phyloP scores from a whole-genome alignment of 257 asterid species.

The Hygrophila difformis region DNA sequence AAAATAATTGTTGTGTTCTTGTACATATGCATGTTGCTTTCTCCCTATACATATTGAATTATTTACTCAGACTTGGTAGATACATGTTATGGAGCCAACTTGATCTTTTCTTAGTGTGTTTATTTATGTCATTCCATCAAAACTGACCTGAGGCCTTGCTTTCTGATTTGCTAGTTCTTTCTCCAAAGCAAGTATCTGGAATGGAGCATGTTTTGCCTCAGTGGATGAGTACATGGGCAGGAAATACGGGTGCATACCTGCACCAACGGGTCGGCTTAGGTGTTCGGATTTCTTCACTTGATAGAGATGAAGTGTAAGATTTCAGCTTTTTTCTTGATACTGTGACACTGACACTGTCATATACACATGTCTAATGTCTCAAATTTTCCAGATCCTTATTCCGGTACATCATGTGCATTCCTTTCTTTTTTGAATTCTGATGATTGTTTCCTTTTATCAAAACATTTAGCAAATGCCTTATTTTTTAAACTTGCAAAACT shows the following conservation, averaged over 20 bases:
- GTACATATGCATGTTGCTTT: too few species aligned
- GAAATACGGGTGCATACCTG: constrained; percentile 27
- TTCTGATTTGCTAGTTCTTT: constrained; percentile 45
- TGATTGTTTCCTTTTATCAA: not conserved
- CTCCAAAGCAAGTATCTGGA: constrained; percentile 68
- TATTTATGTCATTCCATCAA: not conserved
- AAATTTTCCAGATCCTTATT: too few species aligned
- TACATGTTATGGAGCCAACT: too few species aligned
- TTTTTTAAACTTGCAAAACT: too few species aligned
- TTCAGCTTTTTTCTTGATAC: constrained; percentile 8
- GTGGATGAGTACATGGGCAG: constrained; percentile 62
- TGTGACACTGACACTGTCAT: constrained; percentile 4
- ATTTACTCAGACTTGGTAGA: too few species aligned
- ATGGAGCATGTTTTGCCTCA: constrained; percentile 80
- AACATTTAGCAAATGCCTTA: not conserved
- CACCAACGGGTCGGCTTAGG: constrained; percentile 53
- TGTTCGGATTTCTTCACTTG: constrained; percentile 62
- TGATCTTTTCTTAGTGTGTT: too few species aligned
- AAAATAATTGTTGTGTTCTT: not conserved
- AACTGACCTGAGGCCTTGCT: constrained; percentile 18
- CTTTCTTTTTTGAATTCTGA: not conserved
- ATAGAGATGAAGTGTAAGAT: constrained; percentile 61
- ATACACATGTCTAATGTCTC: too few species aligned
- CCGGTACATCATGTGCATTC: not conserved
- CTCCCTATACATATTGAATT: too few species aligned